Conservation (phyloP, 129 eudicot genomes). For the Helianthus annuus region HanXRQr2.0-SUNRISE NC_035440.2:63656487-63656986, state of each 20-base stretch:
- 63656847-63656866: conserved; percentile 85
- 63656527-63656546: conserved; percentile 45
- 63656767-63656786: conserved; percentile 67
- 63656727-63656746: conserved; percentile 62
- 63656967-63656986: conserved; percentile 78
- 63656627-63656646: conserved; percentile 43
- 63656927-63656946: conserved; percentile 75
- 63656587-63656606: conserved; percentile 57
- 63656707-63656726: conserved; percentile 65
- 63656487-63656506: conserved; percentile 74
- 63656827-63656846: conserved; percentile 87
- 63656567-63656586: conserved; percentile 92
- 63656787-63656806: conserved; percentile 83
- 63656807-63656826: conserved; percentile 90
- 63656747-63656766: conserved; percentile 57
- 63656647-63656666: conserved; percentile 64
- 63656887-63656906: conserved; percentile 77
- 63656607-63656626: conserved; percentile 30
- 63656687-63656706: conserved; percentile 96
- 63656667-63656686: conserved; percentile 71
- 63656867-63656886: conserved; percentile 28
- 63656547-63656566: conserved; percentile 93
- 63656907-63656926: conserved; percentile 69
- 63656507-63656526: conserved; percentile 51
- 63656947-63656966: conserved; percentile 64